Percentiles rank a stretch among this genome's conserved stretches.
Evolutionary conservation across 1,139 yeast genomes (phyloP).

Genomic region (Yamadazyma epiphylla): DNA sequence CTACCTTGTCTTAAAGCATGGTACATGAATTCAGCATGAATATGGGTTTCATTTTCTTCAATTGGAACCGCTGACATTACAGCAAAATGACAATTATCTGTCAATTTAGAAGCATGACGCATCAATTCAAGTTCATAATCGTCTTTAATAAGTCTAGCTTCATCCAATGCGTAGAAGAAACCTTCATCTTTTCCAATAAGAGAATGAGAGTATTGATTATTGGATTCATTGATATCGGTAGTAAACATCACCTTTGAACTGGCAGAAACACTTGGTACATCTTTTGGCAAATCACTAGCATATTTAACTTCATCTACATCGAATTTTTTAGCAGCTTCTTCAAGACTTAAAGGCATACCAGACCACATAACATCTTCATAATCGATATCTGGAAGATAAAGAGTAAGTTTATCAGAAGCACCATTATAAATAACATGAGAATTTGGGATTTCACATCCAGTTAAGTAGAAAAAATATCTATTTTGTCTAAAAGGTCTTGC

Average conservation of each 20-base stretch:
- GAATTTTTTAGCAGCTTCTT: slow-evolving; percentile 59
- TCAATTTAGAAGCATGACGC: slow-evolving; percentile 76
- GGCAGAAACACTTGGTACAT: slow-evolving; percentile 5
- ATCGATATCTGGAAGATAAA: slow-evolving; percentile 81
- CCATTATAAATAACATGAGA: slow-evolving; percentile 63
- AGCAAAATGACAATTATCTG: slow-evolving; percentile 84
- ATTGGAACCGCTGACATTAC: slow-evolving; percentile 92
- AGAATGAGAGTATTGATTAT: slow-evolving; percentile 22
- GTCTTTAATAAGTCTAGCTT: slow-evolving; percentile 81
- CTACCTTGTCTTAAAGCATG: slow-evolving; percentile 95
- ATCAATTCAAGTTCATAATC: slow-evolving; percentile 71
- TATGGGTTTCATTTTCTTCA: slow-evolving; percentile 82
- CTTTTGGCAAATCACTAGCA: slow-evolving; percentile 31
- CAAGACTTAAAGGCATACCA: slow-evolving; percentile 73
- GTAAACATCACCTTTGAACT: slow-evolving; percentile 23
- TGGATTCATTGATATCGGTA: slow-evolving; percentile 41
- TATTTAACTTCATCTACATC: slow-evolving; percentile 83
- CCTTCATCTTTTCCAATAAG: slow-evolving; percentile 41
- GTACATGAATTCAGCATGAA: slow-evolving; percentile 92
- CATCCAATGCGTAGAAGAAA: slow-evolving; percentile 77
- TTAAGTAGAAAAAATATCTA: slow-evolving; percentile 80
- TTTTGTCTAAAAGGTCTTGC: slow-evolving; percentile 79
- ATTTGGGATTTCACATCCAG: slow-evolving; percentile 85
- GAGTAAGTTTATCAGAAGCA: slow-evolving; percentile 50
- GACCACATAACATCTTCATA: slow-evolving; percentile 95